Percentiles rank a stretch among this genome's conserved stretches.
These are phyloP conservation scores for Calycina herbarum DNA, from an alignment of 2,329 filamentous ascomycete genomes.

Conservation along the genomic window DNA sequence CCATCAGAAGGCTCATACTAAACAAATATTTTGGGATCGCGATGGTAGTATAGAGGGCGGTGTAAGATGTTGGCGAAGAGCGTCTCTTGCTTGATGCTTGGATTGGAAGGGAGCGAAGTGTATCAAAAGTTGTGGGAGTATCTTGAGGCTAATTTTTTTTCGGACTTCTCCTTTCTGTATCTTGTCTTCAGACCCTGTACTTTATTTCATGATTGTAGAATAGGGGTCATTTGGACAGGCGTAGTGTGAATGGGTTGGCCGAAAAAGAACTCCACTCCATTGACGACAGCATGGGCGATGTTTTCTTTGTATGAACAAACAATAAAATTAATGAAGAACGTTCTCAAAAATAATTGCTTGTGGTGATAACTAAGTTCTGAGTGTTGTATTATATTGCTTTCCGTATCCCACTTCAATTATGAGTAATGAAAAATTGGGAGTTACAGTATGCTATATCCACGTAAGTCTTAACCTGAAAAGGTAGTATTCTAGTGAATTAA, in stretches of 20 bases:
- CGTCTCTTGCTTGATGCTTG: conserved; percentile 5
- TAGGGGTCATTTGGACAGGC: conserved; percentile 30
- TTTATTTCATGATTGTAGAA: conserved; percentile 31
- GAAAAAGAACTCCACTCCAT: conserved; percentile 25
- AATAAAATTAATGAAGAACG: conserved; percentile 17
- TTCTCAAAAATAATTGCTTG: background rate
- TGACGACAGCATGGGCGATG: conserved; percentile 19
- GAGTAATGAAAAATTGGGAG: too few relatives aligned
- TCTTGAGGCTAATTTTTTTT: conserved; percentile 14
- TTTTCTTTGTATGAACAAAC: conserved; percentile 21
- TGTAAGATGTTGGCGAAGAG: conserved; percentile 4
- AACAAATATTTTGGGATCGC: background rate
- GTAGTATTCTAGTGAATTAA: background rate
- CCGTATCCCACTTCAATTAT: too few relatives aligned
- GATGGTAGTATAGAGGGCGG: background rate
- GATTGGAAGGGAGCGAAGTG: conserved; percentile 22
- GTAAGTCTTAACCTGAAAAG: too few relatives aligned
- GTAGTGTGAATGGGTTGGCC: conserved; percentile 13
- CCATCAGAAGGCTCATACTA: background rate
- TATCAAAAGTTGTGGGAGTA: conserved; percentile 29
- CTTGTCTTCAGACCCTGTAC: conserved; percentile 29
- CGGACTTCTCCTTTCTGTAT: conserved; percentile 22
- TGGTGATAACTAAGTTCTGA: background rate
- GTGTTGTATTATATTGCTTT: too few relatives aligned
- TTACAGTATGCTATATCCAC: too few relatives aligned